These are phyloP conservation scores for Pyrenula massariospora DNA, from an alignment of 495 filamentous ascomycete genomes.

Conservation along the genomic window DNA sequence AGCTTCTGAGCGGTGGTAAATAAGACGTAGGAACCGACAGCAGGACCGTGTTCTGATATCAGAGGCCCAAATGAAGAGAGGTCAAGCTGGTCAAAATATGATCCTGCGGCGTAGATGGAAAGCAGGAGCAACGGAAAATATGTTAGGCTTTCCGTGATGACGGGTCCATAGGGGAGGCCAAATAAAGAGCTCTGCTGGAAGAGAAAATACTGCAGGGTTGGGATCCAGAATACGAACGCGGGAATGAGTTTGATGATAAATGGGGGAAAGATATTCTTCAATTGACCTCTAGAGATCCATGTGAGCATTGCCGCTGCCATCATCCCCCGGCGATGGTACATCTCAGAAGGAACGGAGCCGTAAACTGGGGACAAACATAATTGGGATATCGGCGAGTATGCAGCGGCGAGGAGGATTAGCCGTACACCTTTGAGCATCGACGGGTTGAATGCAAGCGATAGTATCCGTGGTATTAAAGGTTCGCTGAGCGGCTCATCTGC, in stretches of 20 bases:
- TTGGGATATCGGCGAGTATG: constrained; percentile 63
- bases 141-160: constrained; percentile 60
- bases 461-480: neutral
- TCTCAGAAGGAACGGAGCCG: constrained; percentile 61
- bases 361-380: constrained; percentile 74
- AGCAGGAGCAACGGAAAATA: constrained; percentile 63
- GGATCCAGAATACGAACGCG: constrained; percentile 61
- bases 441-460: neutral
- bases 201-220: constrained; percentile 56
- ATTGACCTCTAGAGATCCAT: constrained; percentile 43
- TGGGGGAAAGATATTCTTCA: constrained; percentile 26
- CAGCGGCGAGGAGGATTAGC: constrained; percentile 56
- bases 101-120: constrained; percentile 51
- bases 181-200: constrained; percentile 49
- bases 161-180: constrained; percentile 58
- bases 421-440: constrained; percentile 19
- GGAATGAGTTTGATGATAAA: constrained; percentile 41
- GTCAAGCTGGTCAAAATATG: constrained; percentile 46
- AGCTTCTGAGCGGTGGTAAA: constrained; percentile 48
- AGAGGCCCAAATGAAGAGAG: constrained; percentile 42
- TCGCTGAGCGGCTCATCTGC: too few species aligned
- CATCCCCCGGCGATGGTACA: constrained; percentile 58
- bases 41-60: constrained; percentile 43
- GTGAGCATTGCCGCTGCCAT: constrained; percentile 49
- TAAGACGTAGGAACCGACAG: constrained; percentile 49